These are phyloP conservation scores for Hortiboletus flavorubellus DNA, from an alignment of 768 basidiomycete genomes.

Conservation along the genomic window DNA sequence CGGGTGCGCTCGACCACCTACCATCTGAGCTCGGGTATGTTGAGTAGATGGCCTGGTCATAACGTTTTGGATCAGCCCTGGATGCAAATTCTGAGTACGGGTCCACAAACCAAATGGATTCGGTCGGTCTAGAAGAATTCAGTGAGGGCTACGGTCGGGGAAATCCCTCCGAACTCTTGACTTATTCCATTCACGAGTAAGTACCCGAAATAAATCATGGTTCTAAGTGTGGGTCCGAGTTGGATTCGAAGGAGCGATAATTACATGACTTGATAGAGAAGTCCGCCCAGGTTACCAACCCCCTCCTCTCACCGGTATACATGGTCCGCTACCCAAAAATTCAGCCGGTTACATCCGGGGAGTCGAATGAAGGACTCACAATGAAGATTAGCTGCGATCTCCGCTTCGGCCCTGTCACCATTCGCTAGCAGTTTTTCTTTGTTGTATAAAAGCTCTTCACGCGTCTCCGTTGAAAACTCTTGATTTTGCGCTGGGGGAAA, in stretches of 20 bases:
- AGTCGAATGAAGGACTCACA: constrained; percentile 40
- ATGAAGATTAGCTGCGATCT: constrained; percentile 92
- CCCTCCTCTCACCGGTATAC: constrained; percentile 66
- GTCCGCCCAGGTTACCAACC: constrained; percentile 7
- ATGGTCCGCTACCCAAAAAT: constrained; percentile 63
- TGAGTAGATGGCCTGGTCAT: background rate
- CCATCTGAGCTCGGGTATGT: background rate
- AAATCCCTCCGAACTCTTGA: background rate
- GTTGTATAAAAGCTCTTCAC: constrained; percentile 98
- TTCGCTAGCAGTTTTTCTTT: constrained; percentile 98
- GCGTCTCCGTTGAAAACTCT: constrained; percentile 95
- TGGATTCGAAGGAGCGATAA: constrained; percentile 14
- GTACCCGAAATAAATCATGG: background rate
- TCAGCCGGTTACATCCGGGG: constrained; percentile 17
- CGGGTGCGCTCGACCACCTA: background rate
- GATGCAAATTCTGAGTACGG: background rate
- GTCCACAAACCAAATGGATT: constrained; percentile 1
- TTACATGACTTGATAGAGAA: constrained; percentile 21
- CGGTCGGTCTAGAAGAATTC: background rate
- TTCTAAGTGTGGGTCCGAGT: constrained; percentile 6
- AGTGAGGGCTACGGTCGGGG: background rate
- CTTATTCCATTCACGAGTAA: background rate
- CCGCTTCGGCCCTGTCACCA: constrained; percentile 94
- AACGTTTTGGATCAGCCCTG: background rate
- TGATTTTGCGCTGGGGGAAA: constrained; percentile 83